phyloP scores from a whole-genome alignment of 345 rosid species.

The Euphorbia tirucalli region DNA sequence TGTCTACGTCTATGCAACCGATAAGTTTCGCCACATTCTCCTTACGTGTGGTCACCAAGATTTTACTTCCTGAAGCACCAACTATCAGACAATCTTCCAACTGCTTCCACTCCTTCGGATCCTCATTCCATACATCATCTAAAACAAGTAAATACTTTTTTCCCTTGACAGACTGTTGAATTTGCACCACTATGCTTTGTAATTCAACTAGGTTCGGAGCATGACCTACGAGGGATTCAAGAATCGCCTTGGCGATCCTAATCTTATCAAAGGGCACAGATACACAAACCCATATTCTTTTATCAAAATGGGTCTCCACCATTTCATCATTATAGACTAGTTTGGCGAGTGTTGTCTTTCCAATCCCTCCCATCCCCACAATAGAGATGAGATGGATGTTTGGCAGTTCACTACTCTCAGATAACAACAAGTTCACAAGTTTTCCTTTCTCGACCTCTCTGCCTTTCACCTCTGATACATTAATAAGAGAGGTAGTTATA shows the following conservation, averaged over 20 bases:
- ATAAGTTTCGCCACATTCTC: neutral
- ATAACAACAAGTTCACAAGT: neutral
- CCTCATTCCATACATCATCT: slow-evolving; percentile 4
- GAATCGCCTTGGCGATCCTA: neutral
- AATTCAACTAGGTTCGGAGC: neutral
- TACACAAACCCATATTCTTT: slow-evolving; percentile 19
- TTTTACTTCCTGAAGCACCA: neutral
- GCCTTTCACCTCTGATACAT: neutral
- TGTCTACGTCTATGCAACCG: neutral
- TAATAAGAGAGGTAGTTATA: neutral
- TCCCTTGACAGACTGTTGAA: neutral
- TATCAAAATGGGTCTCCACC: neutral
- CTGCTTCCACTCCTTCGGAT: neutral
- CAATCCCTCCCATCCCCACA: slow-evolving; percentile 2
- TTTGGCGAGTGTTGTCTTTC: slow-evolving; percentile 5
- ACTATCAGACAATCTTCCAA: neutral
- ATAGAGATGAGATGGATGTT: neutral
- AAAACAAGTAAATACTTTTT: neutral
- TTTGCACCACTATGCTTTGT: neutral
- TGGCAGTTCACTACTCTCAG: neutral
- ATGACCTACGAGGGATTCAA: neutral
- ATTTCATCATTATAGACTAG: neutral
- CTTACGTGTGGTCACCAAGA: neutral
- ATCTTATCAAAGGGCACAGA: slow-evolving; percentile 5
- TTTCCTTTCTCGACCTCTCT: neutral